Evolutionary conservation across 2,329 filamentous ascomycete species (phyloP).

Genomic region (Sclerotinia spermophila): DNA sequence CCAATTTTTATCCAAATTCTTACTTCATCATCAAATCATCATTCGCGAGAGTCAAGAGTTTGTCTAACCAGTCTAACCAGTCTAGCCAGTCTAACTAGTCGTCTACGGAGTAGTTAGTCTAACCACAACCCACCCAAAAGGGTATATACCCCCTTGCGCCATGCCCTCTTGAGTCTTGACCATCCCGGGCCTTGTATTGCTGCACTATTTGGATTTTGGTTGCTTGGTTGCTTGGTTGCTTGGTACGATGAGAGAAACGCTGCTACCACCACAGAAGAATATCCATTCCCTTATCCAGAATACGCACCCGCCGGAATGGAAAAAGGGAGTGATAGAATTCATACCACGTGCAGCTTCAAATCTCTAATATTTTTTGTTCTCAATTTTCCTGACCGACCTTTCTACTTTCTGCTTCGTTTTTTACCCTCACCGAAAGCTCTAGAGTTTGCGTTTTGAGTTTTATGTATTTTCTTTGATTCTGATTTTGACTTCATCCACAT

Average conservation of each 20-base stretch:
- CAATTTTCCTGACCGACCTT: constrained; percentile 2
- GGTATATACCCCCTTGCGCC: constrained; percentile 3
- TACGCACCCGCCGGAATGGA: constrained; percentile 12
- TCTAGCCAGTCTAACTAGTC: not conserved
- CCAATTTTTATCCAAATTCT: not conserved
- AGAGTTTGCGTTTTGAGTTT: constrained; percentile 2
- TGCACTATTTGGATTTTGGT: constrained; percentile 7
- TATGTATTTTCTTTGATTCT: not conserved
- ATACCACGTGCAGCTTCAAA: constrained; percentile 12
- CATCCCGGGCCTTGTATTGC: constrained; percentile 13
- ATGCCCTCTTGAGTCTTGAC: not conserved
- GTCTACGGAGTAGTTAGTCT: not conserved
- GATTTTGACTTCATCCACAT: not conserved
- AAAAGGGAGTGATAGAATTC: constrained; percentile 15
- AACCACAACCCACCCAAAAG: not conserved
- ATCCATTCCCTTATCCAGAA: constrained; percentile 2
- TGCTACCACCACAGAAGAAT: not conserved
- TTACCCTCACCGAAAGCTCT: no score
- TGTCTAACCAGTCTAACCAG: not conserved
- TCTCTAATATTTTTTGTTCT: not conserved
- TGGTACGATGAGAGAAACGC: constrained; percentile 4
- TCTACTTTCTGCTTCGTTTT: not conserved
- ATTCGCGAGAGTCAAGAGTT: not conserved
- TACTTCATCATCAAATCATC: not conserved
- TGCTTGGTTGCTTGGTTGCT: no score